Evolutionary conservation across 371 early-diverging fungal genomes (phyloP).

Genomic region (Mortierella sp.): DNA sequence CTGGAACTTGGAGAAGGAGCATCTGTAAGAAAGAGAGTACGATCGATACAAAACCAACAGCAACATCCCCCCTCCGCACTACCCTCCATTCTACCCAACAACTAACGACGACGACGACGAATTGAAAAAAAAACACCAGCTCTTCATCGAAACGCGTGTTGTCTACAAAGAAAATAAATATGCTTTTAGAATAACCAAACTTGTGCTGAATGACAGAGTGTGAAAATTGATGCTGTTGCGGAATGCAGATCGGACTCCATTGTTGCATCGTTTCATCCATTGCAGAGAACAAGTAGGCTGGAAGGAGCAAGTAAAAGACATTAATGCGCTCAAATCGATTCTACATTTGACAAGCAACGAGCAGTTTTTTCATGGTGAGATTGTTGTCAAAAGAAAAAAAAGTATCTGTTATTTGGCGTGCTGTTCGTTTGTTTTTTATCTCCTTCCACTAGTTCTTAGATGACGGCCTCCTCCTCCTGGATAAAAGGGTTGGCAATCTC

Average conservation of each 20-base stretch:
- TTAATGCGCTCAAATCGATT: background rate
- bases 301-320: no score
- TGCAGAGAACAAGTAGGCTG: no score
- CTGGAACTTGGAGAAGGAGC: slow-evolving; percentile 51
- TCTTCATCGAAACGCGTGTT: slow-evolving; percentile 3
- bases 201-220: no score
- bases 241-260: no score
- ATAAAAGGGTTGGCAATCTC: slow-evolving; percentile 94
- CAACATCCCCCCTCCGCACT: background rate
- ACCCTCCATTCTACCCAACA: background rate
- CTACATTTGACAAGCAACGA: background rate
- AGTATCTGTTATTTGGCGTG: background rate
- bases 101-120: background rate
- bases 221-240: no score
- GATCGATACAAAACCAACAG: background rate
- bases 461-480: slow-evolving; percentile 59
- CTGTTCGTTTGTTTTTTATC: background rate
- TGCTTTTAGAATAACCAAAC: background rate
- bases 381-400: background rate
- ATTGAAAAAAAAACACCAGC: background rate
- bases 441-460: slow-evolving; percentile 12
- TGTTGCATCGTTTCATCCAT: no score
- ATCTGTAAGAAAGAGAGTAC: slow-evolving; percentile 20
- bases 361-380: background rate
- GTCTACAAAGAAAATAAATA: background rate